Evolutionary conservation across 2,329 filamentous ascomycete genomes (phyloP).

Genomic region (Penicillium polonicum): DNA sequence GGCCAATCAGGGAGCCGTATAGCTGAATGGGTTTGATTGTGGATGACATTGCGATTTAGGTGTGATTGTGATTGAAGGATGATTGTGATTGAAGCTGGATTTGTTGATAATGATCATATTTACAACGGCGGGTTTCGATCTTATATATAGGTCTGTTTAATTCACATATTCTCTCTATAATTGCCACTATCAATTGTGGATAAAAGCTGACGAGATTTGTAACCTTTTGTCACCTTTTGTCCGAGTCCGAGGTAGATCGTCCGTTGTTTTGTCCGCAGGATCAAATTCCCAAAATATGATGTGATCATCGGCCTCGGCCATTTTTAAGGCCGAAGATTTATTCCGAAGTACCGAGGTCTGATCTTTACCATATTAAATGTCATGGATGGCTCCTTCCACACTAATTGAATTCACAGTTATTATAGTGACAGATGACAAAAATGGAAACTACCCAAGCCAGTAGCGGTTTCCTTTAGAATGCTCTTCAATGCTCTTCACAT

Average conservation of each 20-base stretch:
- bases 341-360: too few relatives aligned
- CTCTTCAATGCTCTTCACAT: too few relatives aligned
- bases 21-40: conserved; percentile 8
- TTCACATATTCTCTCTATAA: background rate
- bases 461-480: too few relatives aligned
- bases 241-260: background rate
- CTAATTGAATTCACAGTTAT: too few relatives aligned
- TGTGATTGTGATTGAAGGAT: background rate
- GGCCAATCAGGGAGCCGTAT: conserved; percentile 15
- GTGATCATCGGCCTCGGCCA: background rate
- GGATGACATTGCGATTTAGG: background rate
- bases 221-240: background rate
- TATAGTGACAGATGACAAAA: too few relatives aligned
- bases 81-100: background rate
- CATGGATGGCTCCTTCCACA: too few relatives aligned
- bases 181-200: background rate
- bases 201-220: background rate
- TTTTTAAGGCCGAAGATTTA: too few relatives aligned
- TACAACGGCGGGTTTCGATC: too few relatives aligned
- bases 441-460: too few relatives aligned
- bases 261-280: background rate
- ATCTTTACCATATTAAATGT: too few relatives aligned
- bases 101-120: background rate
- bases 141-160: background rate
- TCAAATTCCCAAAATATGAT: background rate